Base-by-base conservation (phyloP, 2,329 filamentous ascomycete genomes). In the Colletotrichum sp. region DNA sequence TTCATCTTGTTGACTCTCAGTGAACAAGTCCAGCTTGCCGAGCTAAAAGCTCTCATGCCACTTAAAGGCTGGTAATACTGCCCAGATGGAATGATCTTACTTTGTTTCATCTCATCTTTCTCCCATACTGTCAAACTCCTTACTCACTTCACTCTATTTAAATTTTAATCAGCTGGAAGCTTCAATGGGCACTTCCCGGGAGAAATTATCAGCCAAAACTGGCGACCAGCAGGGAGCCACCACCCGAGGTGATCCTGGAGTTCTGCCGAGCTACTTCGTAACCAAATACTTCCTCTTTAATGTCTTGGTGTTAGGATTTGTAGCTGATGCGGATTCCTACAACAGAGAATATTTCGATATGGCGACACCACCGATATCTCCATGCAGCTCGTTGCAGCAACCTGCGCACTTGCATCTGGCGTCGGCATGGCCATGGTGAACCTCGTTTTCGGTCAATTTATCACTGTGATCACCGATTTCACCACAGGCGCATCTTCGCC, bases 391-490 rank as follows among this genome's bases (percentile, higher is more conserved):
- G 71, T 83, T 44, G 80, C 82, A 28, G 73, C 83, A 36, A 3
- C 83, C 24, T 82, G 83, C 36, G 83, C 84, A 16, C 79, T 86
- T 60, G 83, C 78, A 9, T 85, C 85, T 8, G 85, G 85, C 34
- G 81, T 83, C 1, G 85, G 81, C 26, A 82, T 86, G 32, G 83
- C 85, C 9, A 77, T 85, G 7, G 81, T 84, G 72, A 85, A 85
- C 52, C 80, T 86, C 63, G 83, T 86, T 15, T 84, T 86, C 71
- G 85, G 85, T 69, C 63, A 73, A 12, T 86, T 86, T 67, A 79
- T 86, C 71, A 85, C 83, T 13, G 77, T 80, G 34, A 82, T 86
- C 62, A 82, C 81, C 39, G 77, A 84, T 69, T 86, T 84, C 49
- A 78, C 80, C 57, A 80, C 80, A 15, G 80, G 81, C 5, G 60